Evolutionary conservation across 345 rosid species (phyloP).

Genomic region (Lagerstroemia speciosa): DNA sequence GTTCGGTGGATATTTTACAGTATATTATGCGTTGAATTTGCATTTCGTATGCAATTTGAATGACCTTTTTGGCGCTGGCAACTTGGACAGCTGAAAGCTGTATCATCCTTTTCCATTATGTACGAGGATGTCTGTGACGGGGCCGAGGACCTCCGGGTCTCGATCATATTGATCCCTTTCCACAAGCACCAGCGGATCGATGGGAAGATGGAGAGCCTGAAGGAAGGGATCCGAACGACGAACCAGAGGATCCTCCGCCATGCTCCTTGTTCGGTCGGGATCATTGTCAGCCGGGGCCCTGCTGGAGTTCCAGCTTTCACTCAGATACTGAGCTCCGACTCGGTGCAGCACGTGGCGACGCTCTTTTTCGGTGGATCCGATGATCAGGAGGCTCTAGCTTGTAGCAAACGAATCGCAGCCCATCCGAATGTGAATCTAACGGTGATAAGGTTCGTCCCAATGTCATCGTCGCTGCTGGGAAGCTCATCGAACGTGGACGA

Average conservation of each 20-base stretch:
- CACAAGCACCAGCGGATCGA: conserved; percentile 90
- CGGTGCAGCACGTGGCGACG: conserved; percentile 48
- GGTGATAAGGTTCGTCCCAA: conserved; percentile 39
- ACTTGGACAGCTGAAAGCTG: conserved; percentile 28
- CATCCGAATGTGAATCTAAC: conserved; percentile 45
- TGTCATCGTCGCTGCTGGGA: conserved; percentile 11
- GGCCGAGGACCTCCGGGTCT: conserved; percentile 59
- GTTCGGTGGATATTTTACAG: too few relatives aligned
- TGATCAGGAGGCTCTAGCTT: conserved; percentile 82
- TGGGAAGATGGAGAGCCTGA: conserved; percentile 50
- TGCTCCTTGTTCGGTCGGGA: conserved; percentile 70
- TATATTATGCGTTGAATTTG: background rate
- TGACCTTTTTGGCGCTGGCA: background rate
- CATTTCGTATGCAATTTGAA: background rate
- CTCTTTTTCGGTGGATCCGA: conserved; percentile 87
- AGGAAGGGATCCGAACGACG: conserved; percentile 48
- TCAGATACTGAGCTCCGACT: conserved; percentile 36
- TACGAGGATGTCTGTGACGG: conserved; percentile 60
- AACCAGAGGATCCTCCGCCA: conserved; percentile 69
- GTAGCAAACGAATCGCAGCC: conserved; percentile 41
- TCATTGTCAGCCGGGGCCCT: conserved; percentile 54
- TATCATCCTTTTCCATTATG: conserved; percentile 39
- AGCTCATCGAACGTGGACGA: conserved; percentile 38
- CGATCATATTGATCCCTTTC: conserved; percentile 64
- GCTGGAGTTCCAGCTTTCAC: conserved; percentile 49